Base-by-base conservation (phyloP, 306 rosid species). In the Parietaria judaica region DNA sequence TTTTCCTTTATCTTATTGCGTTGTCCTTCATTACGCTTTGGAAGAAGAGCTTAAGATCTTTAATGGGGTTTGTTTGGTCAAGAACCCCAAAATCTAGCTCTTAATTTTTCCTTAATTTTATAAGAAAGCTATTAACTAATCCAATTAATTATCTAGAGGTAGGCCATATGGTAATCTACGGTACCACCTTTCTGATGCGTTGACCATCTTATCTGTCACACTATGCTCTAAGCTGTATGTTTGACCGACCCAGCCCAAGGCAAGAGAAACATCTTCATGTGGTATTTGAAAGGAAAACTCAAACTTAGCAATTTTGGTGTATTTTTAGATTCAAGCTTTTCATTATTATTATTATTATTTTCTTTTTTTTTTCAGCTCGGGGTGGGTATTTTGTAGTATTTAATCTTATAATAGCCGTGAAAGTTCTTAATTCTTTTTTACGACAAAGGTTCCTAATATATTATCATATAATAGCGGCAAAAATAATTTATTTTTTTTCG, bases 11-110 rank as follows among this genome's bases (percentile, higher is more conserved):
- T 78, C 77, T 78, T 80, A 70, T 70, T 82, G 66, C 74, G 23
- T 64, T 75, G 88, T 79, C 78, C 86, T 80, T 70, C 82, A 77
- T 73, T 77, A 68, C 84, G 48, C 78, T 68, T 84, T 47, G 81
- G 70, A 70, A 71, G 58, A 66, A 65, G 84, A 73, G 88, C 84
- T 69, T 54, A 60, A 73, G 71, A 76, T 71, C 65, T 70, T 79
- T 70, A 73, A 77, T 73, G 67, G 70, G 54, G 65, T 66, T 60
- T 58, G 64, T 70, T 79, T 73, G 88, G 88, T 84, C 91, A 78
- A 84, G 78, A 66, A 66, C 76, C 81, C 74, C 79, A 60, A 72
- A 74, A 68, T 78, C 86, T 78, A 67, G 71, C 83, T 74, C 76
- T 8, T 41, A 68, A 61, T 71, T 66, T 67, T 72, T 51, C 38